Evolutionary conservation across 768 basidiomycete genomes (phyloP).

Genomic region (Boletus sp.): DNA sequence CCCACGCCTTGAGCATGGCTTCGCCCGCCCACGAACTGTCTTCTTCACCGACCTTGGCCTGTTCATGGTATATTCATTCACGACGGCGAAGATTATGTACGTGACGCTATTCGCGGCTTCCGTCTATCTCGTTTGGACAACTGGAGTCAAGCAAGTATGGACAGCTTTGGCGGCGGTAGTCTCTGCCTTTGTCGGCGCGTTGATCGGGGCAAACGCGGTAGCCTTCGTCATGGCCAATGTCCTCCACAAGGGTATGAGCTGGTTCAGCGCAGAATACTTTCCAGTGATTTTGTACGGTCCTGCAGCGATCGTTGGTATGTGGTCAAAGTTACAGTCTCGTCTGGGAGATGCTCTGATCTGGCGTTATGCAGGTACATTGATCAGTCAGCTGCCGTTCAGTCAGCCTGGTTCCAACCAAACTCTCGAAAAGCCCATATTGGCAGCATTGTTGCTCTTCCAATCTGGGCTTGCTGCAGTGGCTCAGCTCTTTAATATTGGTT

Average conservation of each 20-base stretch:
- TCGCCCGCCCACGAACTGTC: slow-evolving; percentile 58
- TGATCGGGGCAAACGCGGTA: slow-evolving; percentile 65
- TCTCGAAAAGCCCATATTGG: slow-evolving; percentile 61
- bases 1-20: slow-evolving; percentile 55
- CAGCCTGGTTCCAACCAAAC: slow-evolving; percentile 25
- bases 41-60: slow-evolving; percentile 72
- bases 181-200: slow-evolving; percentile 51
- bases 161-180: slow-evolving; percentile 48
- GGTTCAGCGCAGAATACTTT: slow-evolving; percentile 75
- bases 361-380: slow-evolving; percentile 49
- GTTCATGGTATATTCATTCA: slow-evolving; percentile 74
- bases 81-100: slow-evolving; percentile 67
- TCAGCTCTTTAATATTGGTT: slow-evolving; percentile 72
- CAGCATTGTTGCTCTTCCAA: slow-evolving; percentile 60
- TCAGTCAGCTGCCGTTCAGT: slow-evolving; percentile 58
- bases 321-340: neutral
- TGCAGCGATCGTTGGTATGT: slow-evolving; percentile 66
- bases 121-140: slow-evolving; percentile 40
- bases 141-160: slow-evolving; percentile 31
- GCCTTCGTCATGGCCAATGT: slow-evolving; percentile 66
- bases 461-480: slow-evolving; percentile 51
- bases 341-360: neutral
- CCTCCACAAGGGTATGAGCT: slow-evolving; percentile 73
- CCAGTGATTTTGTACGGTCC: slow-evolving; percentile 72
- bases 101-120: slow-evolving; percentile 46